Base-by-base conservation (phyloP, 140 eudicot genomes). In the Erigeron philadelphicus region DNA sequence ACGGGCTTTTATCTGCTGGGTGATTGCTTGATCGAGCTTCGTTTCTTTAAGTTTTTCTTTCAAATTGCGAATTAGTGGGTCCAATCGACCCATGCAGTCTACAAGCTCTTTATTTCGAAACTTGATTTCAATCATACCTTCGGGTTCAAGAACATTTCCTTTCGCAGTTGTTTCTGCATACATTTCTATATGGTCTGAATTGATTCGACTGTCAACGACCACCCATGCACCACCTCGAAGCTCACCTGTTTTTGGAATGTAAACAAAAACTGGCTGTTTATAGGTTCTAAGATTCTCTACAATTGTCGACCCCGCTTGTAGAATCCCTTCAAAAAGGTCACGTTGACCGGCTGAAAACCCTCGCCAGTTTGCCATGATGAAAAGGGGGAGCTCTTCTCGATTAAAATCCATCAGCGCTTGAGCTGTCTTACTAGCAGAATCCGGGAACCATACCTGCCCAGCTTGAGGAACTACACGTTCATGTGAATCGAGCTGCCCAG, bases 161-260 rank as follows among this genome's bases (percentile, higher is more conserved):
- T 79, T 94, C 0, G 95, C 99, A 0, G 97, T 87, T 23, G 82
- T 83, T 66, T 94, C 99, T 0, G 99, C 99, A 13, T 85, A 94
- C 99, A 94, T 94, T 60, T 94, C 99, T 0, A 94, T 85, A 50
- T 89, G 91, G 52, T 94, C 97, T 0, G 97, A 85, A 61, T 94
- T 94, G 43, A 94, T 94, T 53, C 87, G 83, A 45, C 99, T 89
- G 53, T 94, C 99, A 9, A 94, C 87, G 40, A 94, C 99, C 47
- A 94, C 99, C 99, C 99, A 94, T 0, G 99, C 97, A 17, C 99
- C 99, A 6, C 99, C 99, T 17, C 99, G 95, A 60, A 94, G 99
- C 75, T 94, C 99, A 11, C 97, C 95, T 42, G 81, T 83, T 84
- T 79, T 87, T 5, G 99, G 99, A 68, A 94, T 94, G 84, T 94